Base-by-base conservation (phyloP, 78 protist genomes). In the Monosiga brevicollis region DNA sequence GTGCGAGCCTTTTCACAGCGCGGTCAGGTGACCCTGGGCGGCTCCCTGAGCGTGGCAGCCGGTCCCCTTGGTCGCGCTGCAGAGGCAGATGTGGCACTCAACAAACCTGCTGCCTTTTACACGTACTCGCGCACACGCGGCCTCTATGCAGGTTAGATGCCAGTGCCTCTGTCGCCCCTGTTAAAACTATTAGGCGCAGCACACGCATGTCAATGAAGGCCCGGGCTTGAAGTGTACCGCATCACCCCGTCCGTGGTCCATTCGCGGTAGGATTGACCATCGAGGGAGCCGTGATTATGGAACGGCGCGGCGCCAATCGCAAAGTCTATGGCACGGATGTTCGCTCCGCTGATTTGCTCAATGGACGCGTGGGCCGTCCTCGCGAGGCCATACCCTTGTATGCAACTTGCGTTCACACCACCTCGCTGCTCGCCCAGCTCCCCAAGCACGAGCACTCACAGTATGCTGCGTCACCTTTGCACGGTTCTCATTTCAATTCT, bases 11-110 rank as follows among this genome's bases (percentile, higher is more conserved):
- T 85, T 37, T 23, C 88, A 9, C 76, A 77, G 49, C 84, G 88
- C 49, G 37, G 40, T 26, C 79, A 86, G 54, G 88, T 86, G 35
- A 78, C 88, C 42, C 80, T 86, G 2, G 88, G 88, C 1, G 88
- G 81, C 32, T 73, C 79, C 42, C 1, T 86, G 34, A 29, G 74
- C 25, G 77, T 70, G 11, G 88, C 88, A 10, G 76, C 54, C 24
- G 88, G 88, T 40, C 88, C 88, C 20, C 0, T 32, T 11, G 88
- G 88, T 2, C 84, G 88, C n/a, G 49, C 73, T 23, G 43, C 24
- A 0, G 88, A 86, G 49, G 88, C 49, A 11, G 84, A 72, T 75
- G 62, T 70, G 37, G 76, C 84, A 39, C 32, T 80, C 1, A 3
- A 37, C 62, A 42, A 15, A 43, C 20, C 54, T 24, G 82, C 88